phyloP scores from a whole-genome alignment of 2,329 filamentous ascomycete genomes.

The Camptophora hylomeconis region DNA sequence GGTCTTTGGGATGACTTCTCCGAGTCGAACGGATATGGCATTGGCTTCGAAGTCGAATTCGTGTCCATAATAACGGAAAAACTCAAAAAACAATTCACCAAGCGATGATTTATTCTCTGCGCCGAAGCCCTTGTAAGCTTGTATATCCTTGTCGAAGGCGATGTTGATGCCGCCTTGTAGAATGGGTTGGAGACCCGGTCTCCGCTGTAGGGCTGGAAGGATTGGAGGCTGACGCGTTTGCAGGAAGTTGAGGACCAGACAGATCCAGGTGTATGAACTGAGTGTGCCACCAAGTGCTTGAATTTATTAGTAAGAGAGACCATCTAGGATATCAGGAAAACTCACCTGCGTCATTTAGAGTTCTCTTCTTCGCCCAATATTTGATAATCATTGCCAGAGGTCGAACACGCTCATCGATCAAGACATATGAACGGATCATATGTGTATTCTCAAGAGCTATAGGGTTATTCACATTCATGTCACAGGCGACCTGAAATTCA shows the following conservation, averaged over 20 bases:
- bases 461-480: conserved; percentile 99
- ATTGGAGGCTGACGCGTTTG: conserved; percentile 77
- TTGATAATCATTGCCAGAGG: conserved; percentile 95
- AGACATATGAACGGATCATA: conserved; percentile 95
- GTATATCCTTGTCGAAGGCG: conserved; percentile 76
- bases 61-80: conserved; percentile 89
- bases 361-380: conserved; percentile 85
- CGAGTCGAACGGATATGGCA: conserved; percentile 74
- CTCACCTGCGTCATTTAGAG: conserved; percentile 92
- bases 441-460: conserved; percentile 88
- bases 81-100: conserved; percentile 81
- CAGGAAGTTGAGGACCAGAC: conserved; percentile 91
- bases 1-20: conserved; percentile 62
- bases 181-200: conserved; percentile 47
- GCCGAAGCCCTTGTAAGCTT: conserved; percentile 61
- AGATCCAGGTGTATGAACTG: conserved; percentile 99
- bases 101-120: conserved; percentile 66
- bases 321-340: conserved; percentile 14
- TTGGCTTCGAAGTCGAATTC: conserved; percentile 80
- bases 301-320: conserved; percentile 11
- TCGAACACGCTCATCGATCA: conserved; percentile 79
- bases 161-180: conserved; percentile 54
- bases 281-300: conserved; percentile 81
- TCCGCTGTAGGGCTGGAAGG: conserved; percentile 71
- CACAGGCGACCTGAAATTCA: conserved; percentile 74